Evolutionary conservation across 2,329 filamentous ascomycete genomes (phyloP), one percentile per base, ranked within the genome.

Genomic region (Claviceps maximensis): DNA sequence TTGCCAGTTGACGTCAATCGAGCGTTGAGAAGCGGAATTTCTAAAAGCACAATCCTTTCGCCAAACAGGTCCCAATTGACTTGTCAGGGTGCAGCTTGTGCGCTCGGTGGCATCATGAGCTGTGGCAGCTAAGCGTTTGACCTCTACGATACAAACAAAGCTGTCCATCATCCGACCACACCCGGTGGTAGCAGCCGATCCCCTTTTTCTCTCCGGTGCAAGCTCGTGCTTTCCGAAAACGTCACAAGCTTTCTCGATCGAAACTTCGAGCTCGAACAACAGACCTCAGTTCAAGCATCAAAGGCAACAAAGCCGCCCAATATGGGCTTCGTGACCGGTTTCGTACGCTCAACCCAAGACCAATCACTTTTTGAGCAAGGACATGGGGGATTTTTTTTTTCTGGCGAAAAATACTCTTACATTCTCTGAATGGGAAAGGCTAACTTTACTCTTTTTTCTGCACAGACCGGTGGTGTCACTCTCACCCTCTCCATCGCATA

Each of bases 251-350:
- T 65, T 63, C 61, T 62, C 61, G 62, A 4, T 62, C 62, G 62
- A 65, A 55, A 54, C 56, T 33, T 36, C 49, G 27, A 47, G 53
- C 48, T 38, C 10, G 10, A 48, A 36, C 9, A 38, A 48, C 27
- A 36, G 19, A 21, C 10, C 21, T 23, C 19, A 27, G 25, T 50
- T 45, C 40, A 36, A 54, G 47, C 46, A 50, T 45, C 46, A 29
- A 38, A 46, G 8, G 21, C 21, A 45, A 13, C 23, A 13, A 21
- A 38, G 12, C 10, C 38, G 36, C 25, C 48, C 23, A 70, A 54
- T 59, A 88, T 89, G 85, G 84, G 85, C 64, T 87, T 88, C 74
- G 77, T 79, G 59, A 76, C 81, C 44, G 86, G 86, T 60, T 86
- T 89, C 67, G 86, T 89, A 76, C 8, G 49, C n/a, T n/a, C 41